Conservation (phyloP, 371 early-diverging fungal genomes). For the Mortierella sp. region DNA sequence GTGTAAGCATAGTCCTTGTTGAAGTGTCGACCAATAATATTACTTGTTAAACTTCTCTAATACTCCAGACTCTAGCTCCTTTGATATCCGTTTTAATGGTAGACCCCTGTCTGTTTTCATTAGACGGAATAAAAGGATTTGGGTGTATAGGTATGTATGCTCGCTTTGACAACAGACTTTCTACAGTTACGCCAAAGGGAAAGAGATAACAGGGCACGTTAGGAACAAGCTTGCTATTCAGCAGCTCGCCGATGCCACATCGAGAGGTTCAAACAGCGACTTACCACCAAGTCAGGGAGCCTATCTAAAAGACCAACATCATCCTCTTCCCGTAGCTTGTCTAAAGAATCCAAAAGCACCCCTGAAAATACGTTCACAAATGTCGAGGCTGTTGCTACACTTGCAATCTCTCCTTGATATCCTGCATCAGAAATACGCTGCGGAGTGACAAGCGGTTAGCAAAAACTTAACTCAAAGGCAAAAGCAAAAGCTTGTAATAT, state of each 20-base stretch:
- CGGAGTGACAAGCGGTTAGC: neutral
- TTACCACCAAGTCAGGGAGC: slow-evolving; percentile 63
- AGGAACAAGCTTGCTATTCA: neutral
- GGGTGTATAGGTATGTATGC: slow-evolving; percentile 76
- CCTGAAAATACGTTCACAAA: slow-evolving; percentile 74
- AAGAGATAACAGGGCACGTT: neutral
- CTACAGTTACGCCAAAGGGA: slow-evolving; percentile 37
- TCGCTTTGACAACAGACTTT: slow-evolving; percentile 75
- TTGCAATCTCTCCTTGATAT: slow-evolving; percentile 71
- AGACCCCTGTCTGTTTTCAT: slow-evolving; percentile 63
- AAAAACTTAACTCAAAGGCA: neutral
- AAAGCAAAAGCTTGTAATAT: neutral
- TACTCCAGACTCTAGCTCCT: slow-evolving; percentile 71
- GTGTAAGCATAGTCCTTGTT: too few relatives aligned
- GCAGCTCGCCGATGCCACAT: neutral
- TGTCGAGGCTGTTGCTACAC: slow-evolving; percentile 71
- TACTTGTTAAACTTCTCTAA: slow-evolving; percentile 57
- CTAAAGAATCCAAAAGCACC: slow-evolving; percentile 68
- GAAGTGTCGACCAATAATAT: neutral
- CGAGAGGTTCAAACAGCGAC: neutral
- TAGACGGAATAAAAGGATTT: slow-evolving; percentile 66
- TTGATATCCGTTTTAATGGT: slow-evolving; percentile 67
- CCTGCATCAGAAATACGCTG: slow-evolving; percentile 76
- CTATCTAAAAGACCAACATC: slow-evolving; percentile 67
- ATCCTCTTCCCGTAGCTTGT: slow-evolving; percentile 64